Evolutionary conservation across 177 flowering plant species (phyloP).

Genomic region (Tripterygium wilfordii): DNA sequence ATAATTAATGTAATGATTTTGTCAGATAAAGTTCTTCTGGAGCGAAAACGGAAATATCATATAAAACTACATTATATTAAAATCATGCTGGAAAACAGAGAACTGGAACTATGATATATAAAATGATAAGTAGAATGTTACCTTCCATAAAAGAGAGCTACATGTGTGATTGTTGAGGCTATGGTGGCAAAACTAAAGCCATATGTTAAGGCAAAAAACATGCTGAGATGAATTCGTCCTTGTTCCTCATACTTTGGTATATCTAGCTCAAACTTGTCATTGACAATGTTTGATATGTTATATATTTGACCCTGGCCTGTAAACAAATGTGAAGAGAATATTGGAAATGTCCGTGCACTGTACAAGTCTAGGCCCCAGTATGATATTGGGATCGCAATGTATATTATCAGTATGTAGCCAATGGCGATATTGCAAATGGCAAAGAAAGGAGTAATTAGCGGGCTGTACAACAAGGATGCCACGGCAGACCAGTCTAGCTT

Average conservation of each 20-base stretch:
- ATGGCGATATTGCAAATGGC: conserved; percentile 36
- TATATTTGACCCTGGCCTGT: conserved; percentile 40
- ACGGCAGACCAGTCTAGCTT: conserved; percentile 53
- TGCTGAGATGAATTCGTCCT: conserved; percentile 52
- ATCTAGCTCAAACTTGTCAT: conserved; percentile 49
- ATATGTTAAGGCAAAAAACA: conserved; percentile 55
- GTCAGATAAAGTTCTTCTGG: no score
- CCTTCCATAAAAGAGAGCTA: conserved; percentile 58
- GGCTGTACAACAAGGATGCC: conserved; percentile 36
- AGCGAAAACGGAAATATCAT: no score
- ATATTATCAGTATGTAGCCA: conserved; percentile 46
- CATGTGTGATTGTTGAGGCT: conserved; percentile 60
- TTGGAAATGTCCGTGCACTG: conserved; percentile 41
- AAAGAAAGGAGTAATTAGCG: conserved; percentile 47
- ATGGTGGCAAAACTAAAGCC: conserved; percentile 64
- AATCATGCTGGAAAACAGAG: no score
- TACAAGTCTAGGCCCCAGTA: conserved; percentile 52
- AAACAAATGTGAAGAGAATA: conserved; percentile 56
- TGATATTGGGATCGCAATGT: conserved; percentile 37
- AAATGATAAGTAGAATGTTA: conserved; percentile 4
- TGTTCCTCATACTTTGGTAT: conserved; percentile 28
- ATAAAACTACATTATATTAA: no score
- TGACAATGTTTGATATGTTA: conserved; percentile 46
- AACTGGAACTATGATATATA: neutral
- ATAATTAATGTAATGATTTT: no score